A percentile compares a stretch with the other conserved stretches of the same genome.
These are phyloP conservation scores for Zostera marina DNA, from an alignment of 116 monocot genomes.

Conservation along the genomic window DNA sequence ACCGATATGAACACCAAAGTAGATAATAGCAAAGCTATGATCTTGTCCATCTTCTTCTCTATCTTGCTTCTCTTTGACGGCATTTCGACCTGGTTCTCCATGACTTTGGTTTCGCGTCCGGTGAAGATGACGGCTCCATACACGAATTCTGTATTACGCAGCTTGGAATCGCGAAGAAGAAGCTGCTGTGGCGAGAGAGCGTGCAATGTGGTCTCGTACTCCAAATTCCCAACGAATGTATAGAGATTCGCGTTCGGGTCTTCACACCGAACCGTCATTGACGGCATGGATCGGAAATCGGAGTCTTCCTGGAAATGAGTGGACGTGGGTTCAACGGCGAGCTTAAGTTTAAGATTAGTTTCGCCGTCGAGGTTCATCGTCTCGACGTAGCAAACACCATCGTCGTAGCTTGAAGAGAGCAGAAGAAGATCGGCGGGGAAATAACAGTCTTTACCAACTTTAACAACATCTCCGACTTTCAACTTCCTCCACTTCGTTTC, in stretches of 20 bases:
- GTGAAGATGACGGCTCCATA: conserved; percentile 72
- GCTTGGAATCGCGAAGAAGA: conserved; percentile 71
- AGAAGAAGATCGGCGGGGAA: conserved; percentile 69
- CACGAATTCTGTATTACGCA: conserved; percentile 58
- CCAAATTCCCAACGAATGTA: conserved; percentile 63
- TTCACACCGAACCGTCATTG: conserved; percentile 38
- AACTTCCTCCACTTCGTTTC: conserved; percentile 46
- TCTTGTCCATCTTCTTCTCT: conserved; percentile 63
- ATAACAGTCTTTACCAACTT: conserved; percentile 66
- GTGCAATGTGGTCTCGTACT: conserved; percentile 26
- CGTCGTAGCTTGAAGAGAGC: conserved; percentile 70
- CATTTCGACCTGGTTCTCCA: conserved; percentile 66
- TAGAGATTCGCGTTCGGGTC: conserved; percentile 73
- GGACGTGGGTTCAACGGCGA: conserved; percentile 47
- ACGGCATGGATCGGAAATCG: conserved; percentile 32
- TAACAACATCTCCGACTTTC: conserved; percentile 71
- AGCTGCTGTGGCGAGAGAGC: conserved; percentile 69
- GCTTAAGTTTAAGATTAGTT: conserved; percentile 79
- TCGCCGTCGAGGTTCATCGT: conserved; percentile 92
- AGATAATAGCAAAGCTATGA: conserved; percentile 49
- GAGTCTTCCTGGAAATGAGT: conserved; percentile 30
- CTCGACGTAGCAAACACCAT: conserved; percentile 74
- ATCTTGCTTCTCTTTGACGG: conserved; percentile 77
- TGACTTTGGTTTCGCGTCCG: conserved; percentile 76
- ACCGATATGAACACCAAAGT: conserved; percentile 46